These are phyloP conservation scores for Ceratocystis diversiconidia DNA, from an alignment of 2,329 filamentous ascomycete species.

Conservation along the genomic window DNA sequence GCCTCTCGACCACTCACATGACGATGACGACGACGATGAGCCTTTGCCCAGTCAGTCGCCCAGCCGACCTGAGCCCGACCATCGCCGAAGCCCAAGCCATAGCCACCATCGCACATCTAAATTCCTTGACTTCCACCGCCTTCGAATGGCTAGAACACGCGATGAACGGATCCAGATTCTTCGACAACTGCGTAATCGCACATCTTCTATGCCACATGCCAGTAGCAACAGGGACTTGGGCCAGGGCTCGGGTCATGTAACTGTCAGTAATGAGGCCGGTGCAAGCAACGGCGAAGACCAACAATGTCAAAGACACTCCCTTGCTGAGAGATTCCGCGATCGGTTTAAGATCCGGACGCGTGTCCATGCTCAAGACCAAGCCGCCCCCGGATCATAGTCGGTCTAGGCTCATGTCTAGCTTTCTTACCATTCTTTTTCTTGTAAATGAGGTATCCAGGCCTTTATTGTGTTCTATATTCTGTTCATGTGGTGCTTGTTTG, in stretches of 20 bases:
- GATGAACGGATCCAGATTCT: constrained; percentile 50
- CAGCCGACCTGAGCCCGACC: background rate
- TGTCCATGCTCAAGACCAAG: constrained; percentile 24
- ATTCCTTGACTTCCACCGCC: constrained; percentile 40
- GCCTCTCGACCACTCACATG: constrained; percentile 30
- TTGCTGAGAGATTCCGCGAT: constrained; percentile 38
- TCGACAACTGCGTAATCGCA: constrained; percentile 29
- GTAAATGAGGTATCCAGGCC: background rate
- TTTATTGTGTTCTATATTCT: background rate
- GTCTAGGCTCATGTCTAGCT: background rate
- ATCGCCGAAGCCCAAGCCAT: background rate
- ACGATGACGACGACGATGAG: constrained; percentile 21
- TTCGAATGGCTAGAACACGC: constrained; percentile 40
- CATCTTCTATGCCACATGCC: background rate
- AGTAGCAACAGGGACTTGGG: background rate
- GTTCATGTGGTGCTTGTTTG: background rate
- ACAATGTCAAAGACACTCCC: constrained; percentile 29
- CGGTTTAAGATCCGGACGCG: constrained; percentile 39
- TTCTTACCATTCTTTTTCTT: background rate
- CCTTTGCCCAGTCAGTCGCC: constrained; percentile 27
- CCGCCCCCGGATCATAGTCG: background rate
- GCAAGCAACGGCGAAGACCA: constrained; percentile 21
- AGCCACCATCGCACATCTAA: constrained; percentile 31
- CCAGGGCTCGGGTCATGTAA: background rate
- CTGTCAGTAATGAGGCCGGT: background rate